Evolutionary conservation across 2,329 filamentous ascomycete genomes (phyloP), one percentile per base, ranked within the genome.

Genomic region (Chaetomiaceae sp.): DNA sequence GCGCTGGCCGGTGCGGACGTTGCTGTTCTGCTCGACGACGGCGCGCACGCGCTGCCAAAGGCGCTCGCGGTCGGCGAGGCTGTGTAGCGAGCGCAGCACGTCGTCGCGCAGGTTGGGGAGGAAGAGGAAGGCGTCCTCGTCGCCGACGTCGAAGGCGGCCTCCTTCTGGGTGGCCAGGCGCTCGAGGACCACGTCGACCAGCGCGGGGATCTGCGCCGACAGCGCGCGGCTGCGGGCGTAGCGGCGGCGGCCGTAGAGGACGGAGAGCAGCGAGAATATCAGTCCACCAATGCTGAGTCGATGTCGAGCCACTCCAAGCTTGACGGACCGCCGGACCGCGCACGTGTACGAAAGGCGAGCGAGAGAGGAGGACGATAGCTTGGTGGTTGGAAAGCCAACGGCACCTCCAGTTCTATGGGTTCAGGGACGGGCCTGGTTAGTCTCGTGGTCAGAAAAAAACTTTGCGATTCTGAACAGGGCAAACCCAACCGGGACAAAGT

Each of bases 11-110:
- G 78, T 87, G 34, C 93, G 78, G 14, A 98, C 85, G 60, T 98
- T 98, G 50, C 87, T 86, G 64, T 98, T 98, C 65, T 83, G 83
- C 67, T 98, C 93, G 1, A 98, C 90, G 42, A 97, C 84, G 42
- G 74, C 79, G 56, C 81, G 78, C 17, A 98, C 93, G 40, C 81
- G 80, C 53, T 81, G 76, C 93, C 94, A 98, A 41, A 98, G 72
- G 46, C 80, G 78, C 61, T 93, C 85, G 30, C 93, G 77, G 57
- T 89, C 79, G 8, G 75, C 74, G 17, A 90, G 75, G 3, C 79
- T 84, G 63, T 96, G 88, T 51, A 95, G 83, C 22, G 84, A 79
- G 17, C 91, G 76, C 32, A 98, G 73, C 3, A 98, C 84, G 60
- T 97, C 91, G 60, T 98, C 93, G 49, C 93, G 77, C 44, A 98